These are phyloP conservation scores for Saururus chinensis DNA, from an alignment of 164 flowering plant species.

Conservation along the genomic window DNA sequence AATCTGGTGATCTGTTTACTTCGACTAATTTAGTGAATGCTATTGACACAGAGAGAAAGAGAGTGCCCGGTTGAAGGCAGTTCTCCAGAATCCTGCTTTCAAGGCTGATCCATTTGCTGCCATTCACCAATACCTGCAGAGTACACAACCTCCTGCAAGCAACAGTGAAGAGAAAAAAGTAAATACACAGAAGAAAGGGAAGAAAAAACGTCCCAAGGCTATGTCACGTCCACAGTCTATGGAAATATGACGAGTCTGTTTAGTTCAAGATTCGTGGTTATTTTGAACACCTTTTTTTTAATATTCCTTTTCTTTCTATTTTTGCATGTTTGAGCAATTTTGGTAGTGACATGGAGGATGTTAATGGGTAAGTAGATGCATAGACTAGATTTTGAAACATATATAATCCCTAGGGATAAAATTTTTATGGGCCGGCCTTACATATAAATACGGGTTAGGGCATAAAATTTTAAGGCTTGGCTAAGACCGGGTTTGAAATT, in stretches of 20 bases:
- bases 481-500: too few species aligned
- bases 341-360: too few species aligned
- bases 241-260: conserved; percentile 28
- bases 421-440: too few species aligned
- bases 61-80: conserved; percentile 31
- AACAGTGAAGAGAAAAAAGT: conserved; percentile 16
- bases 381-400: too few species aligned
- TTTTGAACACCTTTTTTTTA: too few species aligned
- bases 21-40: background rate
- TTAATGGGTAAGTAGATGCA: too few species aligned
- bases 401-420: too few species aligned
- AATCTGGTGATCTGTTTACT: conserved; percentile 1
- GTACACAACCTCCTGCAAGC: conserved; percentile 50
- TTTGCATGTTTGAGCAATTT: too few species aligned
- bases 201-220: conserved; percentile 28
- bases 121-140: conserved; percentile 53
- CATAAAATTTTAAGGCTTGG: too few species aligned
- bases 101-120: conserved; percentile 48
- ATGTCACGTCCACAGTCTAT: conserved; percentile 31
- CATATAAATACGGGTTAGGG: too few species aligned
- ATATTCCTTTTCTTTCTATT: too few species aligned
- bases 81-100: conserved; percentile 45
- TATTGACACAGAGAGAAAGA: conserved; percentile 45
- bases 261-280: too few species aligned
- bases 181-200: conserved; percentile 28